Conservation (phyloP, 371 early-diverging fungal genomes). For the Mortierella sp. region DNA sequence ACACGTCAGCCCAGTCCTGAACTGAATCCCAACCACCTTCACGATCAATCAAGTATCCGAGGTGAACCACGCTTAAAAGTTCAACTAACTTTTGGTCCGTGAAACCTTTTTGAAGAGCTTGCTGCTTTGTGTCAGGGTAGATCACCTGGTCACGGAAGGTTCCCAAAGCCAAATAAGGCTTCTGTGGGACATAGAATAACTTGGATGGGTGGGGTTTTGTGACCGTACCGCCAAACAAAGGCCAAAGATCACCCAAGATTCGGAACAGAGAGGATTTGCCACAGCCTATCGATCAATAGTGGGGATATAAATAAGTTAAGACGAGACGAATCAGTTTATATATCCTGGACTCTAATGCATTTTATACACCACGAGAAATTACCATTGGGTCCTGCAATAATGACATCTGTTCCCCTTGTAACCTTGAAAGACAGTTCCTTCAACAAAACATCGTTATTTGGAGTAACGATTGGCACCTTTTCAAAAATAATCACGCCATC, state of each 20-base stretch:
- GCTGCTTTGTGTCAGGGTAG: slow-evolving; percentile 78
- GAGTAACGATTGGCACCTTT: slow-evolving; percentile 92
- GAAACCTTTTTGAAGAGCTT: slow-evolving; percentile 66
- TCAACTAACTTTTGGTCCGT: slow-evolving; percentile 74
- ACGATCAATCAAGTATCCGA: slow-evolving; percentile 79
- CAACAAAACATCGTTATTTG: slow-evolving; percentile 92
- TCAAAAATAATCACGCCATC: slow-evolving; percentile 86
- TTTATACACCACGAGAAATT: slow-evolving; percentile 20
- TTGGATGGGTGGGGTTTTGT: slow-evolving; percentile 83
- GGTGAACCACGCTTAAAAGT: slow-evolving; percentile 78
- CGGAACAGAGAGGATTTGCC: slow-evolving; percentile 94
- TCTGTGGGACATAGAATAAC: slow-evolving; percentile 95
- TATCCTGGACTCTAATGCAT: background rate
- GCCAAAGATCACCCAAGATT: slow-evolving; percentile 94
- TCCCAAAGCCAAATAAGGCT: slow-evolving; percentile 93
- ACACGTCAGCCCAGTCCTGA: slow-evolving; percentile 86
- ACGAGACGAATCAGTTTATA: background rate
- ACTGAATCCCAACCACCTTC: slow-evolving; percentile 91
- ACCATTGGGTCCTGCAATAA: slow-evolving; percentile 95
- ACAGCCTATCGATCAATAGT: slow-evolving; percentile 14
- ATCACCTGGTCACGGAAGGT: slow-evolving; percentile 93
- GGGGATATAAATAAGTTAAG: background rate
- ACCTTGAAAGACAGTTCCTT: slow-evolving; percentile 87
- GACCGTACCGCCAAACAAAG: slow-evolving; percentile 86
- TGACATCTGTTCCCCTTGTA: slow-evolving; percentile 84